These are phyloP conservation scores for Geotrichum restrictum DNA, from an alignment of 1,139 yeast genomes.

Conservation along the genomic window DNA sequence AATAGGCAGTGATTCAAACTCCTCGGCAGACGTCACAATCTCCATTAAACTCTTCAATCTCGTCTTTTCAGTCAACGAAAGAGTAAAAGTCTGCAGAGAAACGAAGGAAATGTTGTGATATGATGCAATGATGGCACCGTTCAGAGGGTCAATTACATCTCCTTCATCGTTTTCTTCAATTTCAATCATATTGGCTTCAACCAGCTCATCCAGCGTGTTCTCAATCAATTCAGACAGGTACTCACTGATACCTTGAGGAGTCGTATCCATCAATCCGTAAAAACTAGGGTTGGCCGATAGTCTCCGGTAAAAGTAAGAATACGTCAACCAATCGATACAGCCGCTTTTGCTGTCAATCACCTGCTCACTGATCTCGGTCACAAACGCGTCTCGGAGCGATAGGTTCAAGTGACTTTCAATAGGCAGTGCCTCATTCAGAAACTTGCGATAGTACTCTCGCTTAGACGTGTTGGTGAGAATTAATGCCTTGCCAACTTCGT, in stretches of 20 bases:
- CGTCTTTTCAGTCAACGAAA: constrained; percentile 53
- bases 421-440: constrained; percentile 72
- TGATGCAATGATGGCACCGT: constrained; percentile 71
- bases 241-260: constrained; percentile 69
- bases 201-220: constrained; percentile 60
- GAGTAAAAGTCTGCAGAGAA: constrained; percentile 59
- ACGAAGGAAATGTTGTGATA: constrained; percentile 61
- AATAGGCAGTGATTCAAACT: constrained; percentile 61
- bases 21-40: constrained; percentile 61
- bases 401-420: constrained; percentile 70
- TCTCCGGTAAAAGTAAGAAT: constrained; percentile 76
- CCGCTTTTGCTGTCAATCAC: constrained; percentile 72
- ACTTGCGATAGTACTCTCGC: constrained; percentile 63
- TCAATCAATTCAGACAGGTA: constrained; percentile 82
- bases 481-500: constrained; percentile 44
- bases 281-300: constrained; percentile 80
- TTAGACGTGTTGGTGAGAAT: constrained; percentile 57
- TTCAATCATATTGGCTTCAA: constrained; percentile 60
- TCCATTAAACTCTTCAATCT: constrained; percentile 64
- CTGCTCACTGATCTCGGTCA: constrained; percentile 65
- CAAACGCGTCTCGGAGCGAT: constrained; percentile 59
- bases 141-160: constrained; percentile 54
- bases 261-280: constrained; percentile 67
- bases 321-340: constrained; percentile 87
- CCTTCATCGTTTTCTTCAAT: constrained; percentile 46